Evolutionary conservation across 305 asterid species (phyloP), one percentile per base, ranked within the genome.

Genomic region (Ilex paraguariensis): DNA sequence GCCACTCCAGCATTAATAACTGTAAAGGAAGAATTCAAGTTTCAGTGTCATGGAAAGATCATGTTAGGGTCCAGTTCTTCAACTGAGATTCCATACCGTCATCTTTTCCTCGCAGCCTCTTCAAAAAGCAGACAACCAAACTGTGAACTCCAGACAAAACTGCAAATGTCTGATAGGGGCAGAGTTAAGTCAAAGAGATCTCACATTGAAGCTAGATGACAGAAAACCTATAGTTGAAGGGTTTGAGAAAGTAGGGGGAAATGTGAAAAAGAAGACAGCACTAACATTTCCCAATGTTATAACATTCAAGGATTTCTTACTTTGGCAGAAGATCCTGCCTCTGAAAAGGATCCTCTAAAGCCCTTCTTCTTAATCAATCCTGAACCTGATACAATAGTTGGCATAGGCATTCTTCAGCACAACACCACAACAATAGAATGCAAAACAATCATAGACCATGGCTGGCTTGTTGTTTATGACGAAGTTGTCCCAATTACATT

Each of bases 1-100:
- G 98, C 96, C 56, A 91, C 94, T 39, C 98, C 96, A 16, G 98
- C 91, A 66, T 91, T 91, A 49, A 91, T 74, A 58, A 83, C 96
- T 88, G 83, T 13, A 74, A 62, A 68, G 61, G 61, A 65, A 67
- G 13, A 52, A 70, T 48, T 51, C 15, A 64, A 63, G 42, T 66
- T 49, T 68, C 4, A 30, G 28, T 15, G 64, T 65, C 51, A 70
- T 8, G 40, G 30, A 54, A 66, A 32, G 15, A 55, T 66, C 56
- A 49, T 28, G 13, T 16, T 4, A 36, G 58, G 33, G 4, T 44
- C 32, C 10, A 64, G 13, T 54, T 57, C 52, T 65, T 31, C 49
- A 51, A 61, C 4, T 63, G 51, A 60, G 61, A 50, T 56, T 64
- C 39, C 65, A 65, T 85, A 91, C 98, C 95, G 64, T 91, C 96